These are phyloP conservation scores for Otatea glauca DNA, from an alignment of 176 grass and related monocot species.

Conservation along the genomic window DNA sequence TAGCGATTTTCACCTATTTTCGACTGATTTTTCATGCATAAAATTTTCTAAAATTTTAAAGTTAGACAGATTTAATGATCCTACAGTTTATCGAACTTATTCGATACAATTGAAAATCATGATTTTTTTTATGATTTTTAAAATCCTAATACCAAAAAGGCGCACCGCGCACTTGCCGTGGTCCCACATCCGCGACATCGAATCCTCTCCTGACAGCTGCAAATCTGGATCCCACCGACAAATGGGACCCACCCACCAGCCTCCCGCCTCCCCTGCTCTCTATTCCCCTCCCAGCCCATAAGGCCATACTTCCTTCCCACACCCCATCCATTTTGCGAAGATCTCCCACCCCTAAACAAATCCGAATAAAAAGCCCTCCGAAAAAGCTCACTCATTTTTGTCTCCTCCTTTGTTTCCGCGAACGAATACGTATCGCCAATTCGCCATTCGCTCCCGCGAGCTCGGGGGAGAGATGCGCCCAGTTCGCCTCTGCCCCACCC, in stretches of 20 bases:
- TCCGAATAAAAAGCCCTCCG: constrained; percentile 44
- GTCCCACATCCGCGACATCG: neutral
- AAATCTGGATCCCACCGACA: constrained; percentile 24
- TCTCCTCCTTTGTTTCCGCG: constrained; percentile 13
- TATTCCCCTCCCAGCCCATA: neutral
- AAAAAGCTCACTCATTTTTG: neutral
- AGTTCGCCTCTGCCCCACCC: constrained; percentile 15
- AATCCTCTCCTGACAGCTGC: neutral
- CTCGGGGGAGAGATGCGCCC: constrained; percentile 40
- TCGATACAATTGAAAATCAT: no score
- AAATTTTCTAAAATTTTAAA: no score
- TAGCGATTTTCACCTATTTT: no score
- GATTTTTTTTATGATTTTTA: no score
- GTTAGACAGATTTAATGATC: no score
- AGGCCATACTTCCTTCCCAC: constrained; percentile 5
- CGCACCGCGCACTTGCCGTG: neutral
- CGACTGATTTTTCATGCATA: no score
- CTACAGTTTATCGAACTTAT: no score
- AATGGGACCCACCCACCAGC: neutral
- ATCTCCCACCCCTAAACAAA: constrained; percentile 38
- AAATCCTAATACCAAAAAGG: no score
- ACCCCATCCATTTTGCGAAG: constrained; percentile 31
- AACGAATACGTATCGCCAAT: constrained; percentile 20
- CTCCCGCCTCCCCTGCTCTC: neutral
- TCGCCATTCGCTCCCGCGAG: constrained; percentile 34